Percentiles rank a stretch among this genome's conserved stretches.
These are phyloP conservation scores for Penicillium nordicum DNA, from an alignment of 2,329 filamentous ascomycete species.

Conservation along the genomic window DNA sequence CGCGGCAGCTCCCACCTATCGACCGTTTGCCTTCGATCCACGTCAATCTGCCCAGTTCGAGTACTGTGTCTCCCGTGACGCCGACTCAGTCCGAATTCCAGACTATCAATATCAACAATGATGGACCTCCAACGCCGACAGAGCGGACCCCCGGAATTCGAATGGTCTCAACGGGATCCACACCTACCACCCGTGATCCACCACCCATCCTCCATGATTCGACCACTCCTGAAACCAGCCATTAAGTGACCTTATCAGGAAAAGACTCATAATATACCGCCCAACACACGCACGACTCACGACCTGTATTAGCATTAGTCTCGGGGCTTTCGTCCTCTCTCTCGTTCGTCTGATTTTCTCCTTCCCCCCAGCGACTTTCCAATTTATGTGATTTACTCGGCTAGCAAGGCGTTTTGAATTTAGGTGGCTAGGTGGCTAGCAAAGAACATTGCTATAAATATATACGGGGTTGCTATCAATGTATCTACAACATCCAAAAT, in stretches of 20 bases:
- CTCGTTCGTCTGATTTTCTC: constrained; percentile 4
- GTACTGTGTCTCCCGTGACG: constrained; percentile 24
- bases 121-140: constrained; percentile 7
- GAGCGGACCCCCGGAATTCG: background rate
- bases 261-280: background rate
- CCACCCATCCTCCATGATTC: constrained; percentile 6
- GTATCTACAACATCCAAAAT: background rate
- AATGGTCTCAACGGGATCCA: constrained; percentile 1
- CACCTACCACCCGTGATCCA: background rate
- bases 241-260: background rate
- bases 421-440: background rate
- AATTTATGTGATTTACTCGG: constrained; percentile 9
- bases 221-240: background rate
- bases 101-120: background rate
- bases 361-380: constrained; percentile 3
- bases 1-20: constrained; percentile 18
- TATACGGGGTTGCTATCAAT: background rate
- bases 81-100: constrained; percentile 18
- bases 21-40: constrained; percentile 33
- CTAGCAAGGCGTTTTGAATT: constrained; percentile 28
- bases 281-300: constrained; percentile 20
- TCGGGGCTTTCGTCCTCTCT: constrained; percentile 8
- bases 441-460: background rate
- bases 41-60: constrained; percentile 30
- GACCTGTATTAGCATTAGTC: constrained; percentile 20